These are phyloP conservation scores for Zangia roseola DNA, from an alignment of 768 basidiomycete genomes.

Conservation along the genomic window DNA sequence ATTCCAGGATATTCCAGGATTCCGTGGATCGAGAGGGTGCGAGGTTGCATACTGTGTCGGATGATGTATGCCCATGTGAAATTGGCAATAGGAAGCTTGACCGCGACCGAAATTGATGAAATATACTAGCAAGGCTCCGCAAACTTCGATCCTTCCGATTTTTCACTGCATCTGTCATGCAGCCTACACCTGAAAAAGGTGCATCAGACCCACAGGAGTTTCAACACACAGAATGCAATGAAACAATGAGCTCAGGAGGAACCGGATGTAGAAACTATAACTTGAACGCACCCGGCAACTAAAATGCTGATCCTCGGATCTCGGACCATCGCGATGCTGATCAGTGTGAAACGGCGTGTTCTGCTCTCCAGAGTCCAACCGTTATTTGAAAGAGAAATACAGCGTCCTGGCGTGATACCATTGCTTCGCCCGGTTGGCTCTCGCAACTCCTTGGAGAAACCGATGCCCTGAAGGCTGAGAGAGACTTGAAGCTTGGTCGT, in stretches of 20 bases:
- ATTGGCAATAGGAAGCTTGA: neutral
- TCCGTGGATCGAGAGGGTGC: conserved; percentile 1
- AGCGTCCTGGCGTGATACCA: neutral
- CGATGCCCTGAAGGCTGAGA: neutral
- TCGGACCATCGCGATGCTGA: conserved; percentile 3
- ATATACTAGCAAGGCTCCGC: neutral
- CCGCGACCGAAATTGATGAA: conserved; percentile 1
- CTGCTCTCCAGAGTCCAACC: neutral
- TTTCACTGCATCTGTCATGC: neutral
- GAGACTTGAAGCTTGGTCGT: neutral
- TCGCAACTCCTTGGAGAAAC: neutral
- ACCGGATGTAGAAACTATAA: neutral
- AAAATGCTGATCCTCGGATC: conserved; percentile 22
- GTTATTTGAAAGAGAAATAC: conserved; percentile 6
- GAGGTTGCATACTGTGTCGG: neutral
- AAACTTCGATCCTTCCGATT: neutral
- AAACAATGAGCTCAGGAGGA: conserved; percentile 1
- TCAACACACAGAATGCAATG: neutral
- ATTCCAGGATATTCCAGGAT: neutral
- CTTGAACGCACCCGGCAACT: conserved; percentile 1
- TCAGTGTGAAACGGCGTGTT: neutral
- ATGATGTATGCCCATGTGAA: conserved; percentile 13
- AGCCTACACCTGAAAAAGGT: no score
- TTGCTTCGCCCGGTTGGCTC: neutral
- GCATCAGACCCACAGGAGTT: neutral